Evolutionary conservation across 805 yeast genomes (phyloP).

Genomic region (Pichia kluyveri): DNA sequence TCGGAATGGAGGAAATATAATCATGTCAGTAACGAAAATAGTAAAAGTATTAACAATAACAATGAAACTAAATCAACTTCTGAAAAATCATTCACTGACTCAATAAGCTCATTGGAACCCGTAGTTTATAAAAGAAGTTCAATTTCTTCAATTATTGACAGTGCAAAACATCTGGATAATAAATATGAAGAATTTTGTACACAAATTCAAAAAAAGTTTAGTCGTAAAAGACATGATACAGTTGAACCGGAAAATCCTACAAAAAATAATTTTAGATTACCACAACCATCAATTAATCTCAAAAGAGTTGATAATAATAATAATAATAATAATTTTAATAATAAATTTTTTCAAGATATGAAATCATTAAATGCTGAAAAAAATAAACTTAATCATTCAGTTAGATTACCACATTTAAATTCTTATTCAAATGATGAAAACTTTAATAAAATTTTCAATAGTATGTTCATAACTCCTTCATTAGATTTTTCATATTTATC

Average conservation of each 20-base stretch:
- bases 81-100: neutral
- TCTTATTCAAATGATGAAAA: neutral
- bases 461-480: slow-evolving; percentile 4
- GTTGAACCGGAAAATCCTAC: neutral
- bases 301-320: too few species aligned
- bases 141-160: neutral
- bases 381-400: neutral
- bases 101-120: neutral
- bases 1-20: too few species aligned
- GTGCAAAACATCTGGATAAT: neutral
- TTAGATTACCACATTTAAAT: neutral
- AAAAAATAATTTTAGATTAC: neutral
- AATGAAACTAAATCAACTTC: neutral
- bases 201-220: neutral
- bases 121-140: neutral
- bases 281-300: neutral
- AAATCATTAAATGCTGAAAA: neutral
- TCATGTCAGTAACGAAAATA: neutral
- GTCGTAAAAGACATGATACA: neutral
- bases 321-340: too few species aligned
- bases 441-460: neutral
- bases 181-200: neutral
- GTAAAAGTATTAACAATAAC: too few species aligned
- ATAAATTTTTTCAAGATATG: neutral
- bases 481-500: slow-evolving; percentile 2